Evolutionary conservation across 2,329 filamentous ascomycete species (phyloP).

Genomic region (Aspergillus phoenicis): DNA sequence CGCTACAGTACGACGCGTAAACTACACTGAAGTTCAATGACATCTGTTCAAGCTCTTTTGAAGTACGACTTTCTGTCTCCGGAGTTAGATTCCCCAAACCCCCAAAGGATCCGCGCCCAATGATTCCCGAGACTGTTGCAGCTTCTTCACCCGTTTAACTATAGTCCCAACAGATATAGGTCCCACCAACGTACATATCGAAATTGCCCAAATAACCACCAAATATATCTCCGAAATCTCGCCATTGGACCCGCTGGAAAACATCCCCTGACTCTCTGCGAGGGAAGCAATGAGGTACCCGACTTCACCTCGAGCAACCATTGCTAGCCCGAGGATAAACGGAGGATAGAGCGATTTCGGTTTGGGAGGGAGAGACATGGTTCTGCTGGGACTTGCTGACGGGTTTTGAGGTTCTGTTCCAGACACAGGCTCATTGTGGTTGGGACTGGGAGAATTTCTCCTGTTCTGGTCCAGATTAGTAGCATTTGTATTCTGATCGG

Average conservation of each 20-base stretch:
- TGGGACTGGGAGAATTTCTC: no score
- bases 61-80: no score
- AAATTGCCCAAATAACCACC: constrained; percentile 59
- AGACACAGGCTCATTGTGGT: background rate
- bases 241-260: constrained; percentile 26
- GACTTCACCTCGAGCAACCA: constrained; percentile 79
- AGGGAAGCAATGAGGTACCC: constrained; percentile 74
- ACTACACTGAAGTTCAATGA: no score
- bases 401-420: no score
- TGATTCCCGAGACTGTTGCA: constrained; percentile 34
- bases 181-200: constrained; percentile 59
- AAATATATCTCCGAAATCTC: constrained; percentile 53
- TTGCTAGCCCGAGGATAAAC: constrained; percentile 66
- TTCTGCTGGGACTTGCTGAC: background rate
- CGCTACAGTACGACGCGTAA: no score
- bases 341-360: constrained; percentile 68
- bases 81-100: constrained; percentile 44
- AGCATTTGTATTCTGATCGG: no score
- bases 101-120: constrained; percentile 44
- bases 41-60: no score
- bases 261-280: constrained; percentile 59
- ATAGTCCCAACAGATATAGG: constrained; percentile 56
- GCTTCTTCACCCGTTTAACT: constrained; percentile 49
- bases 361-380: constrained; percentile 39
- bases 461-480: no score